Evolutionary conservation across 192 early-diverging fungal genomes (phyloP), one percentile per base, ranked within the genome.

Genomic region (Backusella tuberculispora): DNA sequence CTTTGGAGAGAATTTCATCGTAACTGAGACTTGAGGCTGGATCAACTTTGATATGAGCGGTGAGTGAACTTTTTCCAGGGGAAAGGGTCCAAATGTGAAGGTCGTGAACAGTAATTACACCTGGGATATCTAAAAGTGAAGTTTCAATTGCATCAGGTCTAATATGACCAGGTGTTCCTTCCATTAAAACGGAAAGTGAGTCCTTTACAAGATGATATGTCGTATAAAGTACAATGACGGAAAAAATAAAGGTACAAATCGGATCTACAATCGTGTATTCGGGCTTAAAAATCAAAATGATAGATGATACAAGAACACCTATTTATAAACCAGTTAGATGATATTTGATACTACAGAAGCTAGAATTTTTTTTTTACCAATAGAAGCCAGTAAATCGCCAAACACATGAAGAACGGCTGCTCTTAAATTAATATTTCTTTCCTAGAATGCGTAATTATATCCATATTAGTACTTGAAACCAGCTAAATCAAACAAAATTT

Each of bases 201-300:
- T 89, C 85, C 64, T 81, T 85, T 45, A 95, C 85, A 5, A 95
- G 69, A 14, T 84, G 79, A n/a, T 89, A 79, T 0, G 94, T 95
- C 8, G 93, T 94, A 21, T 76, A 80, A 21, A 95, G 81, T 46
- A 95, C 94, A 64, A 95, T 79, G 43, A 90, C 73, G 0, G 93
- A 93, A 77, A 95, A 96, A 15, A 94, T 68, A 74, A 95, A 93
- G 5, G 93, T 95, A 81, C 93, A 94, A 29, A 94, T 74, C 0
- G 94, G 94, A 71, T 96, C 93, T 48, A 95, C 86, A 73, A 88
- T 87, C 13, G 86, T 87, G 63, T 82, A 71, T 15, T 78, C 71
- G 10, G 91, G 91, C 60, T 86, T 83, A 71, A 90, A 79, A 24
- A 83, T 77, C 37, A 96, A 84, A 42, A 94, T 76, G 10, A 91